These are phyloP conservation scores for Epichloe gansuensis DNA, from an alignment of 2,329 filamentous ascomycete species.

Conservation along the genomic window DNA sequence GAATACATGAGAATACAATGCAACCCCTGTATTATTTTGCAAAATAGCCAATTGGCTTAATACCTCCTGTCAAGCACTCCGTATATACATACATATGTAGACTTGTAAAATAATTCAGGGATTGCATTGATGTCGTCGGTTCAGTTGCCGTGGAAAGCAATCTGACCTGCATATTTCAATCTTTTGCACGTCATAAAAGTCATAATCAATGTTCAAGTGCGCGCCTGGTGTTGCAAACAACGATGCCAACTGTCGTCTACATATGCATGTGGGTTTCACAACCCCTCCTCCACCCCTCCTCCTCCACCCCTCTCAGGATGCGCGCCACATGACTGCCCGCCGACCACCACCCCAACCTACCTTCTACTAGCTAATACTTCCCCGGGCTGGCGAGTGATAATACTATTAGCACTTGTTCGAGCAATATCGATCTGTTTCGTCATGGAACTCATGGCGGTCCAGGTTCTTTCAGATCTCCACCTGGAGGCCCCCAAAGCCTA, in stretches of 20 bases:
- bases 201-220: background rate
- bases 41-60: no score
- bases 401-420: no score
- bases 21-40: no score
- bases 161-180: background rate
- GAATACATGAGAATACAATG: no score
- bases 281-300: background rate
- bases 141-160: background rate
- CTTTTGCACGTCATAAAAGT: background rate
- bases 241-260: background rate
- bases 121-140: background rate
- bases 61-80: no score
- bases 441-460: background rate
- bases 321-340: no score
- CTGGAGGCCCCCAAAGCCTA: slow-evolving; percentile 38
- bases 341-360: background rate
- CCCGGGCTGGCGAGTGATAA: no score
- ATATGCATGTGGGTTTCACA: background rate
- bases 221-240: background rate
- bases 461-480: slow-evolving; percentile 44
- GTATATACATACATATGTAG: no score
- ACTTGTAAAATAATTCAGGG: no score
- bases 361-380: no score
- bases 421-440: no score
- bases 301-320: background rate